Evolutionary conservation across 2,329 filamentous ascomycete genomes (phyloP).

Genomic region (Pseudogymnoascus sp.): DNA sequence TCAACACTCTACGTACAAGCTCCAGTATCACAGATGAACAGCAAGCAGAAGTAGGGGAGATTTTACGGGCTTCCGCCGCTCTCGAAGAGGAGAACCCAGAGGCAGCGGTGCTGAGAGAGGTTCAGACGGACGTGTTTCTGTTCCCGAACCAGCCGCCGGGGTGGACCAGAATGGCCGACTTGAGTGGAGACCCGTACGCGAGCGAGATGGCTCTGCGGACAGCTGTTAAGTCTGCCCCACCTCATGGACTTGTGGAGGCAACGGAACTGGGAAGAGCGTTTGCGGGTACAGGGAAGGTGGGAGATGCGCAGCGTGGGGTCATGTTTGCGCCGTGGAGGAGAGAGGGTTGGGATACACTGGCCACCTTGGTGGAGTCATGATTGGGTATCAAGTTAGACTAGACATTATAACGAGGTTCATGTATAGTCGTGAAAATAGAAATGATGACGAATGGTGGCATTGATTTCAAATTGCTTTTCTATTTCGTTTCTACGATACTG

Average conservation of each 20-base stretch:
- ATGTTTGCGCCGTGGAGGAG: constrained; percentile 70
- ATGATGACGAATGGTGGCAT: neutral
- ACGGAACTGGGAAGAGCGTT: constrained; percentile 64
- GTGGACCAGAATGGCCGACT: constrained; percentile 66
- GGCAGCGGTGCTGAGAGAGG: constrained; percentile 50
- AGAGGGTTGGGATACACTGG: constrained; percentile 24
- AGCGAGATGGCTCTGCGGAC: constrained; percentile 71
- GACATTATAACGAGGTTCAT: constrained; percentile 1
- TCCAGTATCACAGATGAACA: constrained; percentile 54
- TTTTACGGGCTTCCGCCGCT: constrained; percentile 65
- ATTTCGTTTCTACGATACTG: constrained; percentile 6
- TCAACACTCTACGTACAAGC: constrained; percentile 62
- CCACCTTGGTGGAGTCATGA: constrained; percentile 6
- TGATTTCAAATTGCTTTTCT: constrained; percentile 4
- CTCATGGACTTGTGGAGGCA: constrained; percentile 58
- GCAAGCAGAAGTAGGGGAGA: constrained; percentile 59
- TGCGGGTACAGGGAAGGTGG: constrained; percentile 59
- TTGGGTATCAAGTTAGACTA: neutral
- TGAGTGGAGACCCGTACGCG: constrained; percentile 41
- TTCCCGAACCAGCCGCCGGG: constrained; percentile 69
- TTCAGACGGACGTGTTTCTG: constrained; percentile 70
- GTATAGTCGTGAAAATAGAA: constrained; percentile 1
- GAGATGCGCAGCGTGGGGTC: constrained; percentile 68
- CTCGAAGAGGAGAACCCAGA: constrained; percentile 44
- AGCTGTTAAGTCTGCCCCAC: constrained; percentile 66